Evolutionary conservation across 2,329 filamentous ascomycete genomes (phyloP).

Genomic region (Cercospora berteroae): DNA sequence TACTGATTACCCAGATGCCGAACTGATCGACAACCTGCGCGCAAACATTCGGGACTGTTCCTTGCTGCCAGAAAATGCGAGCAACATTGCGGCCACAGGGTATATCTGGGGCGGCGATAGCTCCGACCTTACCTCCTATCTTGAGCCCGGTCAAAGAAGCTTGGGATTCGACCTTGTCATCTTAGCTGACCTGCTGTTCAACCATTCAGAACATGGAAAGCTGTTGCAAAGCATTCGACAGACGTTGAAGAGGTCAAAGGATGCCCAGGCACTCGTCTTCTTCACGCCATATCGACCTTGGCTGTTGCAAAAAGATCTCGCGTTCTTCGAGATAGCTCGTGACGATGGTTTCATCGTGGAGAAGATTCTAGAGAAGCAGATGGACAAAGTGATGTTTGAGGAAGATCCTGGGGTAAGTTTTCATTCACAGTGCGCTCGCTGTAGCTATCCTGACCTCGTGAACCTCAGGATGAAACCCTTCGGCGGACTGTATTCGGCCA

Average conservation of each 20-base stretch:
- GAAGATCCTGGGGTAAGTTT: conserved; percentile 70
- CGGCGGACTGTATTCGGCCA: conserved; percentile 82
- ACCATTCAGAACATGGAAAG: conserved; percentile 81
- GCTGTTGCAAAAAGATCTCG: conserved; percentile 79
- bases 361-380: conserved; percentile 75
- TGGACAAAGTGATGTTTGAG: conserved; percentile 87
- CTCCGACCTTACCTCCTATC: conserved; percentile 56
- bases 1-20: conserved; percentile 80
- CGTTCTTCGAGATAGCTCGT: conserved; percentile 77
- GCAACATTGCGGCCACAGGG: conserved; percentile 52
- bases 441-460: neutral
- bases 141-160: conserved; percentile 44
- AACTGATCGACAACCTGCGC: conserved; percentile 76
- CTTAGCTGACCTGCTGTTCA: conserved; percentile 85
- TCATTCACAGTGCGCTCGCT: neutral
- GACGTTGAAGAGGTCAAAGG: conserved; percentile 58
- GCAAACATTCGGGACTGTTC: conserved; percentile 67
- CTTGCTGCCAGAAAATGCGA: conserved; percentile 38
- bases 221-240: conserved; percentile 69
- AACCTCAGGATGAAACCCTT: conserved; percentile 65
- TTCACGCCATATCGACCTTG: conserved; percentile 94
- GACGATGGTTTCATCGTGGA: conserved; percentile 71
- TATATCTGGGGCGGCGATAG: conserved; percentile 79
- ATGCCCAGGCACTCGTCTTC: conserved; percentile 74
- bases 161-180: conserved; percentile 74